phyloP scores from a whole-genome alignment of 768 basidiomycete genomes.

The Kondoa subrosea region DNA sequence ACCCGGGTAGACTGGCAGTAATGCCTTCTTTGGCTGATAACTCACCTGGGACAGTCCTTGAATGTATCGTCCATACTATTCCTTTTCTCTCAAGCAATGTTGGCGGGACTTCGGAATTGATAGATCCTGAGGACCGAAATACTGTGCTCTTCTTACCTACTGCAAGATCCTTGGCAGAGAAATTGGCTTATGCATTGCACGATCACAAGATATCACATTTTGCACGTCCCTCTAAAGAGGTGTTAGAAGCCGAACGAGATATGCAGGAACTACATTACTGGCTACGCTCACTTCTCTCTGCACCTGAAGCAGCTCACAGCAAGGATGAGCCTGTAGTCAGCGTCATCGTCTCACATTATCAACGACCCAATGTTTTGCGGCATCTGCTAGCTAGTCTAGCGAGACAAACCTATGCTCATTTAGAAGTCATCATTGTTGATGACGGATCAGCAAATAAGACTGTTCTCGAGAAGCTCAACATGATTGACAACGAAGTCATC shows the following conservation, averaged over 20 bases:
- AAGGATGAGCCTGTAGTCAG: slow-evolving; percentile 12
- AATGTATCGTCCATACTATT: slow-evolving; percentile 18
- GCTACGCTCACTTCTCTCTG: not conserved
- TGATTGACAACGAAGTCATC: slow-evolving; percentile 13
- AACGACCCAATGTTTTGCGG: slow-evolving; percentile 18
- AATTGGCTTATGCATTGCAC: not conserved
- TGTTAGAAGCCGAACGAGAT: slow-evolving; percentile 9
- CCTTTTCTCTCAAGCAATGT: slow-evolving; percentile 19
- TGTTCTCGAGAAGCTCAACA: slow-evolving; percentile 6
- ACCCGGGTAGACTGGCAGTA: slow-evolving; percentile 19
- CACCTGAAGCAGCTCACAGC: not conserved
- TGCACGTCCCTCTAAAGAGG: slow-evolving; percentile 1
- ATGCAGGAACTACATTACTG: slow-evolving; percentile 16
- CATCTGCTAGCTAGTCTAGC: slow-evolving; percentile 20
- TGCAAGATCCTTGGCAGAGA: slow-evolving; percentile 5
- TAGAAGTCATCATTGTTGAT: slow-evolving; percentile 21
- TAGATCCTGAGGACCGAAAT: slow-evolving; percentile 15
- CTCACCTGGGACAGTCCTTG: slow-evolving; percentile 23
- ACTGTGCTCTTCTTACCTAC: slow-evolving; percentile 10
- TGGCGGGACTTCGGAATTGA: slow-evolving; percentile 21
- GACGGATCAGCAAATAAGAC: slow-evolving; percentile 15
- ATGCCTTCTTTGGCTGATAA: slow-evolving; percentile 24
- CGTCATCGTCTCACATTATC: slow-evolving; percentile 23
- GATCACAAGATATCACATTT: not conserved
- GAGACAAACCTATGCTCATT: slow-evolving; percentile 8